Percentiles rank a stretch among this genome's conserved stretches.
phyloP scores from a whole-genome alignment of 2,329 filamentous ascomycete genomes.

The Akanthomyces lecanii region DNA sequence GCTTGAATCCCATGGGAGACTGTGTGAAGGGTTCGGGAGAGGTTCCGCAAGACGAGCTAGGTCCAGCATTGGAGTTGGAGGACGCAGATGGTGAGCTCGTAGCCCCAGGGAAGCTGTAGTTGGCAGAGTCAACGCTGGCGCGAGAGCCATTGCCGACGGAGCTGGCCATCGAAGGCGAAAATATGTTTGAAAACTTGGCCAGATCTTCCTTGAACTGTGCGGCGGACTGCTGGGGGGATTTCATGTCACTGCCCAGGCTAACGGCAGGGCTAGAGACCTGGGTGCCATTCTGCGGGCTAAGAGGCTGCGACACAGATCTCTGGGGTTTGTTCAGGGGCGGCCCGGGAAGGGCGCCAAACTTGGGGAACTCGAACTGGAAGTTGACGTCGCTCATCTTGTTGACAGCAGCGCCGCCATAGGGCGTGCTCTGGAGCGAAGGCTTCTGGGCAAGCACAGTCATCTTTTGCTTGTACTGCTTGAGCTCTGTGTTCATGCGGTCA shows the following conservation, averaged over 20 bases:
- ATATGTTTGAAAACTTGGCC: constrained; percentile 53
- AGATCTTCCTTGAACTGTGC: constrained; percentile 44
- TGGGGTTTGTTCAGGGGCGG: constrained; percentile 31
- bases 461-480: constrained; percentile 87
- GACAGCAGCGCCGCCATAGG: constrained; percentile 43
- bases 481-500: constrained; percentile 77
- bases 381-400: constrained; percentile 68
- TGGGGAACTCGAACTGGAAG: constrained; percentile 95
- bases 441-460: constrained; percentile 54
- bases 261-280: constrained; percentile 25
- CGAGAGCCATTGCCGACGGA: constrained; percentile 45
- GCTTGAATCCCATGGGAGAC: constrained; percentile 63
- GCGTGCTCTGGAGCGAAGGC: constrained; percentile 37
- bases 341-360: constrained; percentile 72
- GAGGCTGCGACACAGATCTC: constrained; percentile 28
- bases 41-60: constrained; percentile 67
- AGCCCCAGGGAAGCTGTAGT: constrained; percentile 40
- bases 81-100: constrained; percentile 63
- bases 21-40: constrained; percentile 73
- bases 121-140: constrained; percentile 47
- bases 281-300: constrained; percentile 28
- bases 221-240: constrained; percentile 22
- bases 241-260: constrained; percentile 27
- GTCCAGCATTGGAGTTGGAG: constrained; percentile 54
- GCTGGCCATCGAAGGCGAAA: constrained; percentile 52